phyloP scores from a whole-genome alignment of 2,329 filamentous ascomycete genomes.

The Paecilomyces dactylethromorphus region DNA sequence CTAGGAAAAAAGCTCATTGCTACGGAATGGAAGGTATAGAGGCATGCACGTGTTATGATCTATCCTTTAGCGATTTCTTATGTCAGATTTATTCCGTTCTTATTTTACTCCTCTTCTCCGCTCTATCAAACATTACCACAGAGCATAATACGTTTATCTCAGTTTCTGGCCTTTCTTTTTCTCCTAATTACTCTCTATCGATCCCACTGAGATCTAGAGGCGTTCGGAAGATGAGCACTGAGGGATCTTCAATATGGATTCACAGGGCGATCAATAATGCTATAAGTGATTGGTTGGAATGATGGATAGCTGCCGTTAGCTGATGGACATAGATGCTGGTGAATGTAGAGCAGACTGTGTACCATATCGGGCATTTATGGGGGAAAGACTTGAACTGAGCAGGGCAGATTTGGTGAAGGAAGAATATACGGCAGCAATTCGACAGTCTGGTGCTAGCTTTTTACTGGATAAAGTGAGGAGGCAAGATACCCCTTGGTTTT shows the following conservation, averaged over 20 bases:
- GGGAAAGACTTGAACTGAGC: not conserved
- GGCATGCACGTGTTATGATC: not conserved
- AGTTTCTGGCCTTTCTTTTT: not conserved
- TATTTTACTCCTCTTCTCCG: not conserved
- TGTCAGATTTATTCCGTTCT: not conserved
- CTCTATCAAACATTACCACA: not conserved
- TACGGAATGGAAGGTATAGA: not conserved
- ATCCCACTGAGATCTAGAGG: not conserved
- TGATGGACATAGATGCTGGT: not conserved
- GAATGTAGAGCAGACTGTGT: not conserved
- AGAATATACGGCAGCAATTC: not conserved
- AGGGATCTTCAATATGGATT: not conserved
- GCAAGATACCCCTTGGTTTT: slow-evolving; percentile 11
- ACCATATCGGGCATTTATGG: not conserved
- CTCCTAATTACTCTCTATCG: not conserved
- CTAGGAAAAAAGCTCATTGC: not conserved
- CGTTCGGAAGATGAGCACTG: not conserved
- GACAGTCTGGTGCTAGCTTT: not conserved
- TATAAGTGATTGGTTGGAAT: not conserved
- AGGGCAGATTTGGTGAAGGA: not conserved
- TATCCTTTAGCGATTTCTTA: not conserved
- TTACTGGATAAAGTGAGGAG: slow-evolving; percentile 9
- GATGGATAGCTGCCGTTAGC: not conserved
- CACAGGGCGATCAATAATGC: not conserved
- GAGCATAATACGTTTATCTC: not conserved